phyloP scores from a whole-genome alignment of 306 rosid genomes.

The Trifolium fragiferum region DNA sequence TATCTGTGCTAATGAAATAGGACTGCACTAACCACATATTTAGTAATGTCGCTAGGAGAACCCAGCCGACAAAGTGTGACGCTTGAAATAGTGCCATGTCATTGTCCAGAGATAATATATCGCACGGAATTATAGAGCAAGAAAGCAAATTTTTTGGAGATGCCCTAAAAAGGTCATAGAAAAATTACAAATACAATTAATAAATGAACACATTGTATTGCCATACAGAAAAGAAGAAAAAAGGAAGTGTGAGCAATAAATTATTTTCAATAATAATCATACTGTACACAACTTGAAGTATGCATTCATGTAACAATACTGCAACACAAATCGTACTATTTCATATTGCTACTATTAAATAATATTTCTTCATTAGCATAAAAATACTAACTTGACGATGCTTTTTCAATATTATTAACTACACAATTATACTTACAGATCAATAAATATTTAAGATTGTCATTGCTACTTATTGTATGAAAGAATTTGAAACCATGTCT shows the following conservation, averaged over 20 bases:
- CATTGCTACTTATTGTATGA: not conserved
- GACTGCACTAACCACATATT: not conserved
- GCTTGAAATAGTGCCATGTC: not conserved
- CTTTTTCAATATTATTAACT: not conserved
- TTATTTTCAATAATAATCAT: not conserved
- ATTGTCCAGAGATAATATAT: not conserved
- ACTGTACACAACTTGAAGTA: not conserved
- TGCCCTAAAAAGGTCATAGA: not conserved
- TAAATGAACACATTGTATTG: not conserved
- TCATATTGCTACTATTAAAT: too few species aligned
- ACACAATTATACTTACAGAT: not conserved
- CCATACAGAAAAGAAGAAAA: not conserved
- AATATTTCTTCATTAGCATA: too few species aligned
- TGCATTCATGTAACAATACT: too few species aligned
- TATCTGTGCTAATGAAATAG: not conserved
- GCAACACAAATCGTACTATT: too few species aligned
- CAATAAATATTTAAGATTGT: not conserved
- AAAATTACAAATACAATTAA: not conserved
- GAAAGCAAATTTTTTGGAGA: not conserved
- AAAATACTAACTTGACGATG: too few species aligned
- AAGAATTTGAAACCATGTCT: slow-evolving; percentile 1
- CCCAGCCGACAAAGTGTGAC: not conserved
- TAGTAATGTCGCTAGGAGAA: not conserved
- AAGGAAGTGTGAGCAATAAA: not conserved
- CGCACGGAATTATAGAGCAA: not conserved